Evolutionary conservation across 305 asterid species (phyloP), one percentile per base, ranked within the genome.

Genomic region (Fraxinus albicans): DNA sequence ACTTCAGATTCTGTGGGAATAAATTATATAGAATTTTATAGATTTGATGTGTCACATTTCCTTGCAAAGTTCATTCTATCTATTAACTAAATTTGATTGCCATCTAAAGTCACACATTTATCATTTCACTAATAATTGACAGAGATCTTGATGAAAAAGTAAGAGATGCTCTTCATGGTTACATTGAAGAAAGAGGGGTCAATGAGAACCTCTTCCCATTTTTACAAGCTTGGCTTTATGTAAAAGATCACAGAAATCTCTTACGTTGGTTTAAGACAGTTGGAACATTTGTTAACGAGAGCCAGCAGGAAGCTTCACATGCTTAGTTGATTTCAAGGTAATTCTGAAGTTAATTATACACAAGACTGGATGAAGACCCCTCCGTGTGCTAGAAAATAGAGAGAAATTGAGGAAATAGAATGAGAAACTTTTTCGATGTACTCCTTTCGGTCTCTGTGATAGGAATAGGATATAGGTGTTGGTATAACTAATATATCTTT

Each of bases 161-260:
- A 78, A 88, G 96, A 81, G 98, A 94, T 85, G 89, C 93, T n/a
- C 88, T 95, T 79, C 97, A 93, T 73, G 85, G 87, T 60, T 95
- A 87, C 85, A 91, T 96, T 58, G 97, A 91, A 82, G 98, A 90
- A 87, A 94, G 98, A 12, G 99, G 99, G 79, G 88, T 96, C 81
- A 91, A 88, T 15, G 96, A 92, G 88, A 81, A 86, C 82, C 93
- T 96, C 35, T 96, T 96, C 60, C 94, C 93, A 23, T 94, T 94
- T 85, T 85, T 94, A 82, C 99, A 94, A 90, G 99, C 99, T 83
- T 96, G 99, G 98, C 93, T 93, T 25, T 96, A 96, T 84, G 99
- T 96, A 92, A 96, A 96, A 87, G 98, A 96, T 85, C 98, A 93
- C 86, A 88, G 95, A 82, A 83, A 89, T 88, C 99, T 94, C 83